Evolutionary conservation across 768 basidiomycete genomes (phyloP), one percentile per base, ranked within the genome.

Genomic region (Tylopilus plumbeoviolaceoides): DNA sequence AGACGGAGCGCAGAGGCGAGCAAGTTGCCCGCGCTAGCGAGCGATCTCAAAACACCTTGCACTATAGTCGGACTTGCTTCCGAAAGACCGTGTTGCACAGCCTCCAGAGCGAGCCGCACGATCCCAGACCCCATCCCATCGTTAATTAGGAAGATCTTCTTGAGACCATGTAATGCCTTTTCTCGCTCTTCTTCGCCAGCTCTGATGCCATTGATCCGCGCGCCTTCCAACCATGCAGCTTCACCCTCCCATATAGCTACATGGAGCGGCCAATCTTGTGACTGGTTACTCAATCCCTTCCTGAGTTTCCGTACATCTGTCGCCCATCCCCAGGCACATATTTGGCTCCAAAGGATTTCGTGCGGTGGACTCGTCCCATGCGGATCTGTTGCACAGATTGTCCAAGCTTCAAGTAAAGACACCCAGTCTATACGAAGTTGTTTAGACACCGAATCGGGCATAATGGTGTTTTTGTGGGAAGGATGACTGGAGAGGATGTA

Each of bases 331-430:
- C 87, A 89, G 3, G 81, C 84, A n/a, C 75, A 70, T 10, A 95
- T 74, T 62, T 93, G 91, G 50, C 85, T 90, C 95, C 95, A 98
- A 9, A 88, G 70, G 45, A 98, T 83, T 48, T 90, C 91, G 68
- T 98, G 95, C 8, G 75, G 77, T 0, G 92, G 92, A 3, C 84
- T 87, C 7, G 92, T 95, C 50, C 78, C 75, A 64, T 98, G 95
- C 7, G 95, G 95, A 62, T 98, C 89, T n/a, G 82, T 79, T 0
- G 93, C 91, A 59, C 91, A 95, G 4, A 80, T 74, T 7, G 76
- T 85, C 94, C 93, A 98, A 0, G 76, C 72, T 53, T 81, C 80
- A 3, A 91, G 58, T 9, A 92, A 70, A 10, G 72, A 69, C 6
- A 79, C 70, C 80, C 87, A 93, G 4, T 81, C 75, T 25, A 67